Conservation (phyloP, 805 yeast genomes). For the Saccharomycopsis sp. region DNA sequence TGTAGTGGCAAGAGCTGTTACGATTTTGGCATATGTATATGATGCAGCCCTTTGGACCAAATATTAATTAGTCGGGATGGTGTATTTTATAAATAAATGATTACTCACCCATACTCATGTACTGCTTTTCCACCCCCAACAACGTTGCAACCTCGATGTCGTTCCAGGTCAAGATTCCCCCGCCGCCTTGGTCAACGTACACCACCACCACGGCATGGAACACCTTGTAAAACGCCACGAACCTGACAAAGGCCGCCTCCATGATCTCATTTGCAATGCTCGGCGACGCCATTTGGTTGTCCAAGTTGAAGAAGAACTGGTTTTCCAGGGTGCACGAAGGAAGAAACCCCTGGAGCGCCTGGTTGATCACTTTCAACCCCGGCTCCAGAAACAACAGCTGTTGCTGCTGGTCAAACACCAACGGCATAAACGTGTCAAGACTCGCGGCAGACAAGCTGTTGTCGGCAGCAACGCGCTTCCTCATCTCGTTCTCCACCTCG, state of each 20-base stretch:
- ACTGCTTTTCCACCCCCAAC: slow-evolving; percentile 48
- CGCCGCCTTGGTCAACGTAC: slow-evolving; percentile 27
- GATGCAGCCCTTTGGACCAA: too few species aligned
- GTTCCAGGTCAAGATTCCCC: slow-evolving; percentile 40
- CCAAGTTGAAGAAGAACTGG: slow-evolving; percentile 43
- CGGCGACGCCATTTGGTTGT: slow-evolving; percentile 59
- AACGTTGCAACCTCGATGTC: slow-evolving; percentile 55
- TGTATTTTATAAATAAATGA: too few species aligned
- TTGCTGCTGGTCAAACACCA: too few species aligned
- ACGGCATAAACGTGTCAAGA: too few species aligned
- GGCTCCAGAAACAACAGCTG: neutral
- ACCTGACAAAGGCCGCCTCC: slow-evolving; percentile 38
- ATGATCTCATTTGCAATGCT: slow-evolving; percentile 47
- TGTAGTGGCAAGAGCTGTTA: too few species aligned
- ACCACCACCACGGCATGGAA: slow-evolving; percentile 29
- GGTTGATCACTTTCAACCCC: neutral
- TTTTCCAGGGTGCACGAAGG: slow-evolving; percentile 38
- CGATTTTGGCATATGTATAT: too few species aligned
- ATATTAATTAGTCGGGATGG: too few species aligned
- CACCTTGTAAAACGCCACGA: slow-evolving; percentile 34
- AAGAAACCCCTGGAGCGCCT: neutral
- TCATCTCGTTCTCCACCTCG: slow-evolving; percentile 54
- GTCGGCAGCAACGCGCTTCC: slow-evolving; percentile 56
- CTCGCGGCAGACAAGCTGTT: too few species aligned
- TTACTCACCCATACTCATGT: too few species aligned